Percentiles rank a stretch among this genome's conserved stretches.
Conservation (phyloP, 1,139 yeast genomes). For the Candida sanyaensis region DNA sequence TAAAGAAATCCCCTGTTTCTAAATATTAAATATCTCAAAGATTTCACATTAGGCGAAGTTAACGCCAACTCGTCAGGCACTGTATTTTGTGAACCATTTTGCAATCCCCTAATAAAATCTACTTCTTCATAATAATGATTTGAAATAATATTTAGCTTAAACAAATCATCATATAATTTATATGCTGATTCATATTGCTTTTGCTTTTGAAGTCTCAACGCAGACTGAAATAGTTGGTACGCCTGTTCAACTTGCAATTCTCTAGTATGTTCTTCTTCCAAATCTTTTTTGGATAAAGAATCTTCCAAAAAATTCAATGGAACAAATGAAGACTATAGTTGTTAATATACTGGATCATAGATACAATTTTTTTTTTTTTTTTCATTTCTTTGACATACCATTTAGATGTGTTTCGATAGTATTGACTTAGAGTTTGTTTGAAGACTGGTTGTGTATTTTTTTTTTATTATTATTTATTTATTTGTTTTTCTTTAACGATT, state of each 20-base stretch:
- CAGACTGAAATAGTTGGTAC: slow-evolving; percentile 70
- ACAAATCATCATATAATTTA: slow-evolving; percentile 58
- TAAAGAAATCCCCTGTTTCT: slow-evolving; percentile 80
- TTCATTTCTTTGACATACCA: slow-evolving; percentile 1
- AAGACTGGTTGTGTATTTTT: no score
- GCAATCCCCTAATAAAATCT: slow-evolving; percentile 40
- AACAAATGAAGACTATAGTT: slow-evolving; percentile 60
- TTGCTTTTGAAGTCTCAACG: slow-evolving; percentile 60
- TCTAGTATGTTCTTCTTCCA: slow-evolving; percentile 86
- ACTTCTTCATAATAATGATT: slow-evolving; percentile 49
- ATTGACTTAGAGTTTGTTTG: no score
- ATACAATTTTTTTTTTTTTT: no score
- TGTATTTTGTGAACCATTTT: slow-evolving; percentile 35
- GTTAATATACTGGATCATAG: slow-evolving; percentile 5
- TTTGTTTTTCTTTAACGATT: no score
- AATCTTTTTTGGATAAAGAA: slow-evolving; percentile 51
- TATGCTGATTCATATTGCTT: slow-evolving; percentile 53
- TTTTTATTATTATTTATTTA: no score
- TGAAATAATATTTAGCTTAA: slow-evolving; percentile 66
- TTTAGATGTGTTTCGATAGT: background rate
- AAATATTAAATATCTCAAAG: slow-evolving; percentile 73
- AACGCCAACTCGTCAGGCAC: slow-evolving; percentile 44
- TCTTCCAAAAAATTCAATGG: slow-evolving; percentile 82
- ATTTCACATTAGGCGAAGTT: slow-evolving; percentile 69
- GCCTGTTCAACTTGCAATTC: slow-evolving; percentile 91